Conservation (phyloP, 2,329 filamentous ascomycete species). For the Penicillium sp. region DNA sequence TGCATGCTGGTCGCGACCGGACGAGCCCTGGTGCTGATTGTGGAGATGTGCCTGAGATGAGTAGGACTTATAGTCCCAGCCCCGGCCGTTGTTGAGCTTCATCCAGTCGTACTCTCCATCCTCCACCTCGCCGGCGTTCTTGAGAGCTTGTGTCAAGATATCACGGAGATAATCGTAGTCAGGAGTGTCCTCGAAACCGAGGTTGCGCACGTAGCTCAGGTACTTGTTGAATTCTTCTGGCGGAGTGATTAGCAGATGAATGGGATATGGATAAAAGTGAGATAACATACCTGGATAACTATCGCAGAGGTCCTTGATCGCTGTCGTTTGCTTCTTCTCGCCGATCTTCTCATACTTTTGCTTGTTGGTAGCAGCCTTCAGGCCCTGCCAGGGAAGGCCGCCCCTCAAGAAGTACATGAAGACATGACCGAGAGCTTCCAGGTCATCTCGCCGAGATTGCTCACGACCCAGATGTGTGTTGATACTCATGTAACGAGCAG, state of each 20-base stretch:
- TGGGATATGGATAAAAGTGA: neutral
- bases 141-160: slow-evolving; percentile 89
- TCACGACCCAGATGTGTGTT: slow-evolving; percentile 96
- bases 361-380: slow-evolving; percentile 66
- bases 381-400: slow-evolving; percentile 58
- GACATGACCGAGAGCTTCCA: slow-evolving; percentile 70
- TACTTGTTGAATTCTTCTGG: slow-evolving; percentile 94
- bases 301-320: slow-evolving; percentile 93
- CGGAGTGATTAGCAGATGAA: slow-evolving; percentile 25
- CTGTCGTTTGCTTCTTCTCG: slow-evolving; percentile 98
- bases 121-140: slow-evolving; percentile 87
- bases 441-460: slow-evolving; percentile 88
- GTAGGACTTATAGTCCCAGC: slow-evolving; percentile 74
- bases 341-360: slow-evolving; percentile 99
- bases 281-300: slow-evolving; percentile 64
- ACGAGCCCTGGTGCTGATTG: slow-evolving; percentile 70
- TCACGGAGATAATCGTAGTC: slow-evolving; percentile 97
- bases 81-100: slow-evolving; percentile 89
- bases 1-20: slow-evolving; percentile 74
- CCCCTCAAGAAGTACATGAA: slow-evolving; percentile 63
- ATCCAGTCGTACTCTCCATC: slow-evolving; percentile 99
- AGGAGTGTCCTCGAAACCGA: slow-evolving; percentile 95
- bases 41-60: slow-evolving; percentile 65
- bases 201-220: slow-evolving; percentile 89
- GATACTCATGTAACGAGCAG: slow-evolving; percentile 98